Conservation (phyloP, 345 rosid genomes). For the Hypericum androsaemum region DNA sequence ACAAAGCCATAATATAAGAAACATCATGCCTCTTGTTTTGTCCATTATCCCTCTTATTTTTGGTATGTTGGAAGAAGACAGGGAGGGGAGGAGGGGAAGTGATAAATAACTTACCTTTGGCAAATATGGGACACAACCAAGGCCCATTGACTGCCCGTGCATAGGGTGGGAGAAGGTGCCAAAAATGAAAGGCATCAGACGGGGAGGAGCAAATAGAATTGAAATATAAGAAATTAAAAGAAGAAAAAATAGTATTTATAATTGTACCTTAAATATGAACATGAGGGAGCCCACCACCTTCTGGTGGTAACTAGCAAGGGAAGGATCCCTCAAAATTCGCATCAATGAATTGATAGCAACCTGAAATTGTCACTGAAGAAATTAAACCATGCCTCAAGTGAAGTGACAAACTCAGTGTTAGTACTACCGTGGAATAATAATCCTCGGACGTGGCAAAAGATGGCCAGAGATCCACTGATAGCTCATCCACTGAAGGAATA, state of each 20-base stretch:
- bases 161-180: conserved; percentile 12
- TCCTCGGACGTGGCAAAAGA: conserved; percentile 93
- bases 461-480: conserved; percentile 85
- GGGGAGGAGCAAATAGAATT: conserved; percentile 1
- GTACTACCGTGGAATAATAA: conserved; percentile 81
- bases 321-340: conserved; percentile 96
- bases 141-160: conserved; percentile 94
- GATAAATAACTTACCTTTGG: conserved; percentile 65
- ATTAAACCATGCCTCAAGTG: conserved; percentile 9
- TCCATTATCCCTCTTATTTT: too few relatives aligned
- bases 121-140: conserved; percentile 91
- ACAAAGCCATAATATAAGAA: too few relatives aligned
- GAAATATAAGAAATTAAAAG: not conserved
- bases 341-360: conserved; percentile 96
- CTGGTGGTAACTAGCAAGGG: conserved; percentile 91
- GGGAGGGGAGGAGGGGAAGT: not conserved
- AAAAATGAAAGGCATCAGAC: conserved; percentile 8
- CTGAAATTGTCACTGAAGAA: conserved; percentile 29
- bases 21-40: too few relatives aligned
- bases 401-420: conserved; percentile 6
- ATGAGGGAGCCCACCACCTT: conserved; percentile 95
- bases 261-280: conserved; percentile 87
- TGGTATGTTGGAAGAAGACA: not conserved
- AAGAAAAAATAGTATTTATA: not conserved
- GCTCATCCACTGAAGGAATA: conserved; percentile 75